Conservation (phyloP, 768 basidiomycete genomes). For the Lanmaoa pseudosensibilis region DNA sequence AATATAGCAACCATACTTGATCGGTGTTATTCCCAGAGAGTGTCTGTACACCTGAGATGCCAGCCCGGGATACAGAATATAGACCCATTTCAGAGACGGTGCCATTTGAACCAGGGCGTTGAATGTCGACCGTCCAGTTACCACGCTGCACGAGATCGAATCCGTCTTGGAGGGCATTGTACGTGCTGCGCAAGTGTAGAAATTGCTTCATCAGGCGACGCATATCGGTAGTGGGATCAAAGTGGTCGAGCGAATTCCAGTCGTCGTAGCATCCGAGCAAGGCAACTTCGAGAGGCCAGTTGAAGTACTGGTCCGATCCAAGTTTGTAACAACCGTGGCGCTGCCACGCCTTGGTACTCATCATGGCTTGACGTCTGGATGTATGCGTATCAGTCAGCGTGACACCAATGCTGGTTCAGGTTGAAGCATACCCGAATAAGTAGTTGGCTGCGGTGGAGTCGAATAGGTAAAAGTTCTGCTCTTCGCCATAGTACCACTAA, state of each 20-base stretch:
- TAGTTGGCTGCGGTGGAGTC: conserved; percentile 92
- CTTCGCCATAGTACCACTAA: conserved; percentile 86
- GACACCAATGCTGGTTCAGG: not conserved
- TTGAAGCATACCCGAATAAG: conserved; percentile 68
- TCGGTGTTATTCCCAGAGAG: conserved; percentile 60
- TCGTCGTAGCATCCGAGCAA: conserved; percentile 83
- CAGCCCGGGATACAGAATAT: conserved; percentile 76
- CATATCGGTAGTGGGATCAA: conserved; percentile 82
- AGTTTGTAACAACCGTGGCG: conserved; percentile 90
- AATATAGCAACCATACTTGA: conserved; percentile 81
- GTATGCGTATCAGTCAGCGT: not conserved
- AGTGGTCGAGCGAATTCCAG: conserved; percentile 93
- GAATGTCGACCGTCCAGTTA: conserved; percentile 79
- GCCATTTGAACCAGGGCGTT: conserved; percentile 81
- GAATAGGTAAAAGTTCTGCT: conserved; percentile 84
- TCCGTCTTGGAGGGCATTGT: conserved; percentile 81
- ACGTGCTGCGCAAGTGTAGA: conserved; percentile 64
- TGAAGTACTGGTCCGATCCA: conserved; percentile 91
- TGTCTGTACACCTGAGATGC: conserved; percentile 56
- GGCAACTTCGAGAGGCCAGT: conserved; percentile 81
- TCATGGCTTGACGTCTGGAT: conserved; percentile 88
- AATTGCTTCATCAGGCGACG: conserved; percentile 76
- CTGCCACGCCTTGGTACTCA: conserved; percentile 82
- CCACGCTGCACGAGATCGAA: conserved; percentile 80
- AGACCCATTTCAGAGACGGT: conserved; percentile 85